Base-by-base conservation (phyloP, 2,329 filamentous ascomycete genomes). In the Phaeophleospora eucalypticola region DNA sequence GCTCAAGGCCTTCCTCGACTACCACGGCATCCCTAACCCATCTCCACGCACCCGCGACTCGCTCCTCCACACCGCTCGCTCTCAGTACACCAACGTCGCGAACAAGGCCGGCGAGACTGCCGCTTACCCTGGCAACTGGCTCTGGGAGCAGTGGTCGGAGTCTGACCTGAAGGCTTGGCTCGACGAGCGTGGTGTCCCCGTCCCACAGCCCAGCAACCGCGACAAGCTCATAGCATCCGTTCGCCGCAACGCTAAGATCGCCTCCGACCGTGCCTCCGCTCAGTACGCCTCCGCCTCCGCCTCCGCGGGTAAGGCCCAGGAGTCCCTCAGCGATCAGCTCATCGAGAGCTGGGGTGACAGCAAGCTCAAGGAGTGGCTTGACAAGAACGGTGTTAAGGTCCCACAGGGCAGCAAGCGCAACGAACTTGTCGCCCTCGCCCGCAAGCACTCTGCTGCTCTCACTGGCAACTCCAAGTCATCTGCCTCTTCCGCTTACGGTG, bases 101-200 rank as follows among this genome's bases (percentile, higher is more conserved):
- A 83, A 88, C 69, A 84, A 83, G 68, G 67, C 76, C 45, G 87
- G 87, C 51, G 85, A 96, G 70, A 85, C 88, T 12, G 73, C 81
- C 43, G 72, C 82, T n/a, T 97, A 97, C 64, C 93, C 93, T 27
- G 93, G 93, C 33, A 82, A 96, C 72, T 97, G 93, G 93, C 74
- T 97, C 36, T 98, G 96, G 65, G 79, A 83, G 51, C 77, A 84
- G 6, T 98, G 93, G 93, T 84, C 87, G 43, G 87, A 95, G 56
- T 96, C 90, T 56, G 91, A 96, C 41, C 73, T 95, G 53, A 97
- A 97, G 76, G 80, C 87, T 57, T 98, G 87, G 86, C 84, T 96
- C 38, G 93, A 97, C 62, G 84, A 85, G 57, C 82, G 89, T 58
- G 93, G 93, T 42, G 83, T 91, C 68, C 84, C 88, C 10, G 87